A percentile compares a stretch with the other conserved stretches of the same genome.
These are phyloP conservation scores for Warburgia ugandensis DNA, from an alignment of 164 flowering plant genomes.

Conservation along the genomic window DNA sequence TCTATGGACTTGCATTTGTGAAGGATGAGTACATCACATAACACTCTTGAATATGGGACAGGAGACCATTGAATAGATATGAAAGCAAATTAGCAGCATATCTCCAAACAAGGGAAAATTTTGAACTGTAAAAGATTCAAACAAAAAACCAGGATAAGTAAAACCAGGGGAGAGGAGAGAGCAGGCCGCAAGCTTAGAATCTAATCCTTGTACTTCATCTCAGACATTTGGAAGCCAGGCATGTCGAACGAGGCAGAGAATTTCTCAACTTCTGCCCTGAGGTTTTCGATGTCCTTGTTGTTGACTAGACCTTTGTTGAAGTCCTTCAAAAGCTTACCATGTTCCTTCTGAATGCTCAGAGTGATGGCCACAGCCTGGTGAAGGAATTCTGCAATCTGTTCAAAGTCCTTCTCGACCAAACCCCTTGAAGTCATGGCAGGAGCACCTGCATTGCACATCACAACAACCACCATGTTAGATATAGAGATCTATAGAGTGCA, in stretches of 20 bases:
- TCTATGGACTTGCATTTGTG: no score
- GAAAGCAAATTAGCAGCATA: no score
- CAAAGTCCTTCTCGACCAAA: constrained; percentile 94
- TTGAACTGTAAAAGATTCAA: no score
- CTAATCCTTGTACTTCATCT: constrained; percentile 92
- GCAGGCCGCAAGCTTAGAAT: neutral
- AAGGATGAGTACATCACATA: no score
- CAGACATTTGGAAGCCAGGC: constrained; percentile 86
- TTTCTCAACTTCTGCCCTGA: constrained; percentile 87
- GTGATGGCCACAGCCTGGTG: constrained; percentile 80
- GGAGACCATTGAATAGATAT: no score
- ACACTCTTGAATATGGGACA: no score
- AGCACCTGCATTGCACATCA: constrained; percentile 43
- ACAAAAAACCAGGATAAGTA: no score
- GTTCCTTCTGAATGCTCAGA: constrained; percentile 72
- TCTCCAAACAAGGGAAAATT: no score
- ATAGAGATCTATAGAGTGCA: no score
- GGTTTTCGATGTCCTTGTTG: constrained; percentile 90
- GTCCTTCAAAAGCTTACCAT: constrained; percentile 97
- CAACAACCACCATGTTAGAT: no score
- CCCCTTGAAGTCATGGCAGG: constrained; percentile 99
- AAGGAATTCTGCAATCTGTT: constrained; percentile 93
- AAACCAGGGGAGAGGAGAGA: neutral
- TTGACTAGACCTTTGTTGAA: constrained; percentile 94
- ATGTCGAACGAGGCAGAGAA: constrained; percentile 84